Evolutionary conservation across 2,329 filamentous ascomycete species (phyloP), one percentile per base, ranked within the genome.

Genomic region (Alternaria sp.): DNA sequence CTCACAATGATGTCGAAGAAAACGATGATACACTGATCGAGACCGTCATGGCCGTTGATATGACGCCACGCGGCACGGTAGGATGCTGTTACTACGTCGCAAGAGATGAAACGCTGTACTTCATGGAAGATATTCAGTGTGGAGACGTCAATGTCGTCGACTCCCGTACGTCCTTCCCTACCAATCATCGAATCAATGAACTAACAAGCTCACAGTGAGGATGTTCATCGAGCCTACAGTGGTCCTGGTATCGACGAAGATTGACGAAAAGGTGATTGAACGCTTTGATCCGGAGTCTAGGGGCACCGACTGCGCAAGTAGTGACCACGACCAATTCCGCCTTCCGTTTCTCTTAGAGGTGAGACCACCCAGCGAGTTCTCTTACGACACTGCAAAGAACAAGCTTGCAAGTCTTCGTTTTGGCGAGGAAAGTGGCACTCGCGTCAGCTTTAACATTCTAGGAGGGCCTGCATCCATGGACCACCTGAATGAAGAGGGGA

Each of bases 41-140:
- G 71, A 79, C 92, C 26, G 84, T 96, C 57, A 91, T 96, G 87
- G 91, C 92, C 0, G 80, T 97, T 24, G 88, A 96, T 58, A 82
- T 94, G 73, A 87, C 84, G 61, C 84, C 88, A n/a, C 84, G 86
- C 29, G 87, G 85, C 0, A 88, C 84, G 0, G 82, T 97, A 17
- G 94, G 94, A 0, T 97, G 93, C 74, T 89, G 91, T 44, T 96
- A 94, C 72, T 97, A 94, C 72, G 81, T 89, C 45, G 87, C 88
- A 5, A 79, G 83, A 26, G 86, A 92, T 37, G 88, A 91, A 69
- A 86, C 83, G 34, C 77, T 97, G 3, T 89, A 86, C 58, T 82
- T 97, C 41, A 88, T 96, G 72, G 88, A 94, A 72, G 93, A 97
- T 66, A 83, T 91, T 9, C 82, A 85, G 14, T 82, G 87, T 65